Base-by-base conservation (phyloP, 2,329 filamentous ascomycete species). In the Daldinia eschscholtzii region DNA sequence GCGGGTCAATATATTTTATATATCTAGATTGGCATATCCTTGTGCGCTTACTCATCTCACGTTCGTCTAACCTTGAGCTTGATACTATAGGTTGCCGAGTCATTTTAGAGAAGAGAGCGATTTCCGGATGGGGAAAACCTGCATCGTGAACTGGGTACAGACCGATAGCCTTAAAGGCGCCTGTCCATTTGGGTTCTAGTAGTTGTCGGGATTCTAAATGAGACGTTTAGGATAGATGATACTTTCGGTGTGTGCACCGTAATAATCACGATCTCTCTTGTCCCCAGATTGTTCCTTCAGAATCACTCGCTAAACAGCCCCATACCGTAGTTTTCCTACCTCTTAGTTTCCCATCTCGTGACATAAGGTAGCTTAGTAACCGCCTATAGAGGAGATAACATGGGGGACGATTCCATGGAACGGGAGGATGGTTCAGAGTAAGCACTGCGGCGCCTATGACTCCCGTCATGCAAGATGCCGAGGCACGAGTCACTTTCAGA, bases 1-100 rank as follows among this genome's bases (percentile, higher is more conserved):
- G 85, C 30, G 85, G 81, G 15, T 88, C 83, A 1, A 86, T 86
- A 65, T 87, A 88, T n/a, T 4, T 7, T 7, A 42, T 18, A 87
- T 85, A 57, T 83, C 80, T 15, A 81, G 4, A 23, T 74, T 12
- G 76, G 76, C 23, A 73, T 75, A 44, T 79, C 74, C 20, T 76
- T 70, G 57, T 78, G 75, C 0, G 81, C 79, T 67, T 88, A 84
- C 46, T 83, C 76, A 35, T 82, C 80, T n/a, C 87, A 80, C 26
- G 85, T 80, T 55, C 80, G 80, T 53, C 81, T 79, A 57, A 88
- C 83, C 58, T 83, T 80, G 10, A 80, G 74, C 10, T 15, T 39
- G 5, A 39, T 69, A 69, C 87, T 85, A 33, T 82, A 78, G 0
- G 83, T 80, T n/a, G 83, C 79, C 23, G 81, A 78, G 7, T 81